phyloP scores from a whole-genome alignment of 2,329 filamentous ascomycete genomes.

The Huntiella decipiens region DNA sequence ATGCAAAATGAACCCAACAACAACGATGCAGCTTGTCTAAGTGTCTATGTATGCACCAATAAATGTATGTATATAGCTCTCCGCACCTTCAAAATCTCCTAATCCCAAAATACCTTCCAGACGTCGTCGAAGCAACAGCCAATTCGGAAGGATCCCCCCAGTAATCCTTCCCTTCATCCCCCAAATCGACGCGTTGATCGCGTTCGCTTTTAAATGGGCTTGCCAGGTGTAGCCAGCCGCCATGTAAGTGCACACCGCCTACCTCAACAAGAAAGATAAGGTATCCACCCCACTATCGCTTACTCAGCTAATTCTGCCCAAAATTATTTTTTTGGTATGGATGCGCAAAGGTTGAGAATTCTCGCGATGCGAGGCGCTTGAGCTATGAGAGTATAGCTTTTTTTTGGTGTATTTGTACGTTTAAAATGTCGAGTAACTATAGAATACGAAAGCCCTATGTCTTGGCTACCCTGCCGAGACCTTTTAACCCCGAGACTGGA shows the following conservation, averaged over 20 bases:
- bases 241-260: conserved; percentile 1
- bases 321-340: conserved; percentile 9
- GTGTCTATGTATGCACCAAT: no score
- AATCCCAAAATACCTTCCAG: no score
- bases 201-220: conserved; percentile 8
- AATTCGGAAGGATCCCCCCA: neutral
- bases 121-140: neutral
- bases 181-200: neutral
- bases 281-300: conserved; percentile 2
- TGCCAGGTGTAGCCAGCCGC: neutral
- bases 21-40: no score
- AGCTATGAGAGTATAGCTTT: neutral
- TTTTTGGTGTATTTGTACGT: neutral
- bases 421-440: conserved; percentile 37
- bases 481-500: conserved; percentile 28
- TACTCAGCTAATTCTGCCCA: conserved; percentile 11
- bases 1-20: no score
- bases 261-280: neutral
- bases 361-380: neutral
- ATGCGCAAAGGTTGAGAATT: neutral
- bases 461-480: conserved; percentile 38
- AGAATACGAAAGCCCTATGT: conserved; percentile 46
- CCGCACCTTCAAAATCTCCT: no score
- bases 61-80: no score
- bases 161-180: neutral